These are phyloP conservation scores for Cyclaneusma minus DNA, from an alignment of 2,329 filamentous ascomycete species.

Conservation along the genomic window DNA sequence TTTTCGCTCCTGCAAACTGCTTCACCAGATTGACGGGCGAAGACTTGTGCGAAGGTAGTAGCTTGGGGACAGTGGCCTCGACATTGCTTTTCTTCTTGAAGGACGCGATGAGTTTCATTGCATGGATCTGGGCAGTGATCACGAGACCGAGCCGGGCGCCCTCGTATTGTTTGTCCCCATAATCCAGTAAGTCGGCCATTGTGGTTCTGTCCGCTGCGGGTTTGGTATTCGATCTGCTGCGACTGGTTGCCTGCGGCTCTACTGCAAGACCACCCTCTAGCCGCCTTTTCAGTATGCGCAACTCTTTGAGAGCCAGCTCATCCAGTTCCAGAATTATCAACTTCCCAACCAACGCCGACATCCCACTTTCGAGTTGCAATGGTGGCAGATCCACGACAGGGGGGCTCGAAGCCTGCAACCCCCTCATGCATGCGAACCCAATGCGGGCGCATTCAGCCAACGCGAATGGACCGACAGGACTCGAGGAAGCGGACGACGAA, in stretches of 20 bases:
- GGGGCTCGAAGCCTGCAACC: slow-evolving; percentile 32
- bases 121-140: slow-evolving; percentile 48
- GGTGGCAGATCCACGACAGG: slow-evolving; percentile 38
- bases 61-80: slow-evolving; percentile 37
- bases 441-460: slow-evolving; percentile 46
- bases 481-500: slow-evolving; percentile 19
- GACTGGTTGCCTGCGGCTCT: slow-evolving; percentile 18
- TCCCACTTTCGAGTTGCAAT: slow-evolving; percentile 58
- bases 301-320: slow-evolving; percentile 52
- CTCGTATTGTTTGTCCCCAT: slow-evolving; percentile 28
- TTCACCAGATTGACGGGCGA: slow-evolving; percentile 45
- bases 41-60: slow-evolving; percentile 34
- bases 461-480: slow-evolving; percentile 16
- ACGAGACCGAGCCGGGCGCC: slow-evolving; percentile 34
- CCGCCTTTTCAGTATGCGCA: slow-evolving; percentile 48
- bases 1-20: slow-evolving; percentile 22
- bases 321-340: slow-evolving; percentile 48
- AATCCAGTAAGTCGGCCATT: slow-evolving; percentile 46
- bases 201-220: slow-evolving; percentile 22
- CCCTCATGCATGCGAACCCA: slow-evolving; percentile 49
- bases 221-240: slow-evolving; percentile 14
- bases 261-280: slow-evolving; percentile 28
- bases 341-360: slow-evolving; percentile 53
- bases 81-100: slow-evolving; percentile 42
- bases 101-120: slow-evolving; percentile 45